Base-by-base conservation (phyloP, 768 basidiomycete species). In the Naematelia aurantialba region DNA sequence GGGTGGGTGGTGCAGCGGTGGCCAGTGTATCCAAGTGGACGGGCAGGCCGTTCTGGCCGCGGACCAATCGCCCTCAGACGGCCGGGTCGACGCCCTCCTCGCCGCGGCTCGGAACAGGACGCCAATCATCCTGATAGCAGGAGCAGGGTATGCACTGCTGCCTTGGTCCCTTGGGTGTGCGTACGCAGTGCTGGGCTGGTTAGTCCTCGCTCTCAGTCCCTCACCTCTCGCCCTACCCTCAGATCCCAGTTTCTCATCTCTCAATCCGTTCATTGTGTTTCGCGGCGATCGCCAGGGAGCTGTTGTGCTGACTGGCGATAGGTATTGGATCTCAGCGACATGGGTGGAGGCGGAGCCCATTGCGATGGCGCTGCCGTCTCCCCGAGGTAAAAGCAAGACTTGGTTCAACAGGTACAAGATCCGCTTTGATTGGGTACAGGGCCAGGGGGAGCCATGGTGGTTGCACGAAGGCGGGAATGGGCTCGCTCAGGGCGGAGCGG, bases 361-460 rank as follows among this genome's bases (percentile, higher is more conserved):
- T 12, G 55, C 62, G 0, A 3, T 25, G 11, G 58, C 55, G 4
- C n/a, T 62, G 21, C 24, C 3, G 8, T 47, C 45, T 5, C 58
- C 55, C 1, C 19, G 21, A 1, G 58, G 50, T 2, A 42, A 63
- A 1, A 55, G 50, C 2, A 42, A 63, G 50, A 46, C 48, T 21
- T 70, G 62, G 29, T 61, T 56, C 51, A 64, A 70, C 49, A 62
- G 72, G 22, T 62, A 62, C 46, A 73, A 73, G 58, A 56, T 73
- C 21, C 60, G 72, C 1, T 73, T 73, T 46, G 72, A 73, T 45
- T 73, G 72, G 72, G 62, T 70, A 1, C 45, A 65, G 1, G 52
- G 51, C 4, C 72, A 73, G 58, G 72, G 72, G 12, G 44, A 10
- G 22, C 72, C 72, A 0, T 73, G 72, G 72, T 73, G 69, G 66